These are phyloP conservation scores for Blastomyces silverae DNA, from an alignment of 2,329 filamentous ascomycete genomes.

Conservation along the genomic window DNA sequence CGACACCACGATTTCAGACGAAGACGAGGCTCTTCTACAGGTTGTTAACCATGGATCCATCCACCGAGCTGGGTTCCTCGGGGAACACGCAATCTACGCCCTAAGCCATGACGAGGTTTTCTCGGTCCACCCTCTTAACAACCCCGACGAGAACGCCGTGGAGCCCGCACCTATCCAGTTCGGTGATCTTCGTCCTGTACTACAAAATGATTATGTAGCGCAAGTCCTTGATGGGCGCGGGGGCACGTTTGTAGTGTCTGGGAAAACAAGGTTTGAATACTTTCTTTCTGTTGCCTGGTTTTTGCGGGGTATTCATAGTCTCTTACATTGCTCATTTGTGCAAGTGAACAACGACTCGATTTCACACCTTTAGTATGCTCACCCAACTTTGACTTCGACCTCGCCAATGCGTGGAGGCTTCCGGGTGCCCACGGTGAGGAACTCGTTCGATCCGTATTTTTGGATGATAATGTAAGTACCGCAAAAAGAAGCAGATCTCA, in stretches of 20 bases:
- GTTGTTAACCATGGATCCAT: constrained; percentile 58
- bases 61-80: constrained; percentile 56
- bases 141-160: constrained; percentile 44
- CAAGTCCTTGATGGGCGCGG: constrained; percentile 45
- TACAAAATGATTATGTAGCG: constrained; percentile 55
- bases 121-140: constrained; percentile 50
- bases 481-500: background rate
- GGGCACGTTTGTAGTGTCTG: constrained; percentile 42
- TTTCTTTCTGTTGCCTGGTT: background rate
- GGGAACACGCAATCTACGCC: constrained; percentile 48
- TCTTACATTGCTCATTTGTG: constrained; percentile 8
- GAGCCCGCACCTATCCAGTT: constrained; percentile 44
- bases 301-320: background rate
- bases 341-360: constrained; percentile 39
- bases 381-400: constrained; percentile 38
- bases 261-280: constrained; percentile 44
- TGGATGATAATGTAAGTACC: constrained; percentile 40
- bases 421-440: constrained; percentile 46
- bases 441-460: constrained; percentile 41
- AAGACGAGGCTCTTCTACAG: constrained; percentile 57
- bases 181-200: constrained; percentile 50
- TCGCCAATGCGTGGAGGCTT: constrained; percentile 37
- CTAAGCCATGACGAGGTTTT: constrained; percentile 58
- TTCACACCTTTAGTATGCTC: constrained; percentile 35
- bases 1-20: constrained; percentile 50